phyloP scores from a whole-genome alignment of 2,329 filamentous ascomycete genomes.

The Penicillium hesseltinei region DNA sequence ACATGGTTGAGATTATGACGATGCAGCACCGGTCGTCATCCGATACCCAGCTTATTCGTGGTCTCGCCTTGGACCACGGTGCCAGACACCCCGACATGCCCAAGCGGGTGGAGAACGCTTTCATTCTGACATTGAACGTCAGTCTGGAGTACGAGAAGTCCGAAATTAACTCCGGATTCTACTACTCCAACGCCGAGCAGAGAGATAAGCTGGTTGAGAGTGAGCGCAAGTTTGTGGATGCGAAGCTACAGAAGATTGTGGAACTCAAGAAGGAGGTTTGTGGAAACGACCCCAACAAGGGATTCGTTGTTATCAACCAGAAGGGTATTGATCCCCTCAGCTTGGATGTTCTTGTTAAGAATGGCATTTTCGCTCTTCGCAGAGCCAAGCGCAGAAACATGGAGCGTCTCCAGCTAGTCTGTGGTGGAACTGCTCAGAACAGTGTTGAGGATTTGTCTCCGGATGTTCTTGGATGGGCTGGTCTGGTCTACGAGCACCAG shows the following conservation, averaged over 20 bases:
- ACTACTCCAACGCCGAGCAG: constrained; percentile 96
- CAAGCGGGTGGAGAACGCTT: constrained; percentile 91
- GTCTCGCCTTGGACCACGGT: constrained; percentile 89
- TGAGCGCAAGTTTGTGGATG: constrained; percentile 91
- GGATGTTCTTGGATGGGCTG: constrained; percentile 91
- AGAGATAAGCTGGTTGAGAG: constrained; percentile 97
- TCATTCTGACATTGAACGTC: constrained; percentile 92
- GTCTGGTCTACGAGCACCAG: constrained; percentile 94
- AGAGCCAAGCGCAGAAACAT: constrained; percentile 98
- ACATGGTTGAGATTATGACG: constrained; percentile 99
- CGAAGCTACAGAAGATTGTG: constrained; percentile 95
- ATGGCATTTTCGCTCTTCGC: constrained; percentile 90
- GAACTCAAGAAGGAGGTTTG: constrained; percentile 98
- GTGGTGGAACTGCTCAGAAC: constrained; percentile 89
- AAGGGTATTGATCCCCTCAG: constrained; percentile 98
- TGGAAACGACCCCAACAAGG: constrained; percentile 87
- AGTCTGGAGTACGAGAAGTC: constrained; percentile 98
- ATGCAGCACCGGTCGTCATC: constrained; percentile 98
- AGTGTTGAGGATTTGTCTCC: constrained; percentile 89
- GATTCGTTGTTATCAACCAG: constrained; percentile 97
- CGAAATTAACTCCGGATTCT: constrained; percentile 98
- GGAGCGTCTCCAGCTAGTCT: constrained; percentile 94
- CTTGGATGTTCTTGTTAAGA: constrained; percentile 94
- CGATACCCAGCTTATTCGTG: constrained; percentile 92
- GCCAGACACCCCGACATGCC: constrained; percentile 98